phyloP scores from a whole-genome alignment of 768 basidiomycete genomes.

The Russula ochroleuca region DNA sequence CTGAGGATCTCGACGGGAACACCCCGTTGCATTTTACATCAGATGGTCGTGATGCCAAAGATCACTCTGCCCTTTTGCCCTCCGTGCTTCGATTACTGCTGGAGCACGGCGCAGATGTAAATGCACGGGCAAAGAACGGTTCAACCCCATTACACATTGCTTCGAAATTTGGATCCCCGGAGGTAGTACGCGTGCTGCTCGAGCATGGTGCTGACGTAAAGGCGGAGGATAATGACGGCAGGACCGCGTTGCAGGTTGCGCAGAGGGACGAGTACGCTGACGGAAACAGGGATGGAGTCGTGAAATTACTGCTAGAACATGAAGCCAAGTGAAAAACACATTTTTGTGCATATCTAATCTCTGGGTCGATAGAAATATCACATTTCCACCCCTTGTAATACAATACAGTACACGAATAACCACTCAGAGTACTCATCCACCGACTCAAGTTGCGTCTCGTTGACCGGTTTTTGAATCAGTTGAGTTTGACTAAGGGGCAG shows the following conservation, averaged over 20 bases:
- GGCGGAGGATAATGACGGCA: not conserved
- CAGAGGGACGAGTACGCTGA: not conserved
- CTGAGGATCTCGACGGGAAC: fast-evolving
- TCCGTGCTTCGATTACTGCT: not conserved
- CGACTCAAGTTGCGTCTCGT: no score
- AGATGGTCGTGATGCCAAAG: not conserved
- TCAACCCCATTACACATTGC: not conserved
- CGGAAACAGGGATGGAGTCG: not conserved
- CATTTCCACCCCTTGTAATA: no score
- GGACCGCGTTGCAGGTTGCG: not conserved
- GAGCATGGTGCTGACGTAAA: not conserved
- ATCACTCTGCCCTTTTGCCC: not conserved
- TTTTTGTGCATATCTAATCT: no score
- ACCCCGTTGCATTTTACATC: not conserved
- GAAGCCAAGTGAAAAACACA: no score
- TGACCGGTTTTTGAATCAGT: no score
- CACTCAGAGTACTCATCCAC: no score
- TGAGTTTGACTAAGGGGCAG: no score
- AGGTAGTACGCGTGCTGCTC: not conserved
- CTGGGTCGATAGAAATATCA: no score
- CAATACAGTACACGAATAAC: no score
- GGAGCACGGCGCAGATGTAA: not conserved
- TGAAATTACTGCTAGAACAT: not conserved
- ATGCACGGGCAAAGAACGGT: not conserved
- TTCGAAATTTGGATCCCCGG: not conserved